Base-by-base conservation (phyloP, 192 early-diverging fungal species). In the Diversispora epigaea region DNA sequence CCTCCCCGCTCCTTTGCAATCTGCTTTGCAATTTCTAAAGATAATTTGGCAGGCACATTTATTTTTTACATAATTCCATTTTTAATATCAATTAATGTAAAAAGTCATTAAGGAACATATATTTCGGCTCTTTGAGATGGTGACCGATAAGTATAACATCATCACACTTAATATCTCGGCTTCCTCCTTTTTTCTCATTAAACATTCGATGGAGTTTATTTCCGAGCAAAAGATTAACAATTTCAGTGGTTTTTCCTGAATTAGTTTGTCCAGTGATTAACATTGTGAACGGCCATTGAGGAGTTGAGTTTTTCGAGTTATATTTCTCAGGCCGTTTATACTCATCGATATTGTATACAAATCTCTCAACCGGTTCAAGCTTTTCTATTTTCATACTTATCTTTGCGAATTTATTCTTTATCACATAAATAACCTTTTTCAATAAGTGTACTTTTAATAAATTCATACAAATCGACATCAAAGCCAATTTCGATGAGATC, bases 81-180 rank as follows among this genome's bases (percentile, higher is more conserved):
- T 60, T 60, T 60, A 60, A 60, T 60, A 60, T 60, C 58, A 60
- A 60, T 60, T 60, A 60, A 60, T 60, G 22, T 39, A 60, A 60
- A 60, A 60, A 60, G 22, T 60, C 11, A 60, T 25, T 32, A 11
- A 60, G 0, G 5, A 32, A 60, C 22, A 39, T 25, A 60, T 60
- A 60, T 61, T 61, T 61, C 19, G n/a, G 60, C 40, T 62, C 61
- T 7, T 52, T 52, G 25, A 62, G 61, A 62, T 62, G 12, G 25
- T 62, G 61, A 12, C 61, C 21, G 40, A 62, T 62, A 12, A 62
- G 25, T 12, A 62, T 22, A 17, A 62, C 11, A 41, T 62, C 61
- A 62, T 62, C 61, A 41, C 40, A 40, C 40, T 62, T 61, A 6
- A 61, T 62, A 62, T 62, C n/a, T 14, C 61, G 21, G n/a, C 19